Evolutionary conservation across 2,329 filamentous ascomycete species (phyloP).

Genomic region (Neofusicoccum laricinum): DNA sequence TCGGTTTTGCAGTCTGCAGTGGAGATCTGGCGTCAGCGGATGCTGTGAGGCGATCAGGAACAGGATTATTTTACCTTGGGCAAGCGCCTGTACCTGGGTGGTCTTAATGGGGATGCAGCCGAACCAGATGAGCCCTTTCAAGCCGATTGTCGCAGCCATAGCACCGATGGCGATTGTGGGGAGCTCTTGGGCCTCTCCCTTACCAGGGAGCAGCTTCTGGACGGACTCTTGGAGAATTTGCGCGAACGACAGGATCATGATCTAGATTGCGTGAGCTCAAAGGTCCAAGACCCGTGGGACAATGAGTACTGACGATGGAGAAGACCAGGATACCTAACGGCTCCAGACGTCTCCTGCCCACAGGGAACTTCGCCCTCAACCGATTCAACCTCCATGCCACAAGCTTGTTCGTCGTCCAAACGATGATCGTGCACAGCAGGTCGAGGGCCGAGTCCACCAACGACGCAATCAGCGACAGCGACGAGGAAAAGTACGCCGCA

Average conservation of each 20-base stretch:
- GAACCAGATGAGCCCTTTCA: constrained; percentile 61
- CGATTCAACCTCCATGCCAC: constrained; percentile 56
- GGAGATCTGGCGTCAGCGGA: neutral
- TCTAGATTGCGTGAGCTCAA: neutral
- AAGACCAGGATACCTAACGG: constrained; percentile 59
- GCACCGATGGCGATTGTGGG: constrained; percentile 55
- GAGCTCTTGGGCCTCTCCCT: constrained; percentile 50
- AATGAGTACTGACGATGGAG: neutral
- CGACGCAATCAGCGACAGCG: constrained; percentile 60
- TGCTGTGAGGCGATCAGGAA: no score
- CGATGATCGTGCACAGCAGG: constrained; percentile 58
- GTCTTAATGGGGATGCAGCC: constrained; percentile 60
- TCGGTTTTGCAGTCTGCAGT: constrained; percentile 59
- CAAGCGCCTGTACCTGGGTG: constrained; percentile 62
- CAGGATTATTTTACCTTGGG: constrained; percentile 40
- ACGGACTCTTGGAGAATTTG: constrained; percentile 63
- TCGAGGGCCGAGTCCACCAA: constrained; percentile 62
- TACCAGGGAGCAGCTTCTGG: constrained; percentile 52
- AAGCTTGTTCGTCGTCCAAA: constrained; percentile 59
- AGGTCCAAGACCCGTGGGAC: neutral
- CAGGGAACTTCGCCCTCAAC: constrained; percentile 56
- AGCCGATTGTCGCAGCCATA: constrained; percentile 55
- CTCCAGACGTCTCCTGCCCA: constrained; percentile 51
- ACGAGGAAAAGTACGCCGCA: constrained; percentile 55
- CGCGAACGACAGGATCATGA: constrained; percentile 61